Evolutionary conservation across 768 basidiomycete species (phyloP), one percentile per base, ranked within the genome.

Genomic region (Leucocoprinus leucothites): DNA sequence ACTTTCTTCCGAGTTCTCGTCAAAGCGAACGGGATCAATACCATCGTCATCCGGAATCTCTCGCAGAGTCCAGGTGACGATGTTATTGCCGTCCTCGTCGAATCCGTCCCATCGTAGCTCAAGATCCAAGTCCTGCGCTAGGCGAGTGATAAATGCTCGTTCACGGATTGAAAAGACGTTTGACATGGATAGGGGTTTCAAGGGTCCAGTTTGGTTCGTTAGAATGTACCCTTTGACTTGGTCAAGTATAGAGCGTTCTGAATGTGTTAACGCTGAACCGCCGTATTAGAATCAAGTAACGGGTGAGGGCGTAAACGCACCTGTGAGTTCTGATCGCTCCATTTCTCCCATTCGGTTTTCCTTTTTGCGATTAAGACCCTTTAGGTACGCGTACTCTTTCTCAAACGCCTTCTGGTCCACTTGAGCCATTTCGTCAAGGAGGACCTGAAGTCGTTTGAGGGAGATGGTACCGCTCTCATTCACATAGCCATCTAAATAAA

Each of bases 361-460:
- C 66, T 94, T 92, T 73, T 97, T 97, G 9, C 94, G 92, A 71
- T 94, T 95, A 69, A 89, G 89, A 91, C 94, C 97, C 62, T 86
- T 94, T 62, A 84, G 59, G 66, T 98, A 96, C 7, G 87, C 84
- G 61, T 87, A 90, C 66, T 96, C 95, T 70, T 85, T 88, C 77
- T 97, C 88, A 60, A 96, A 99, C 2, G 91, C 78, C 55, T 96
- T 94, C 54, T 81, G 76, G 69, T 99, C 97, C 81, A 91, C 92
- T 11, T 80, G 71, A 2, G 82, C 82, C 81, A 99, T 89, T 73
- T 97, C 89, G 66, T 95, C 82, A 31, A 99, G 74, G 25, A 99
- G 81, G 9, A 91, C 72, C 69, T 97, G 96, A 34, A 99, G 74
- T 35, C 96, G 75, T 63, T 79, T 76, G 57, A 85, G 82, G 60